Base-by-base conservation (phyloP, 2,329 filamentous ascomycete species). In the Cytospora leucostoma region DNA sequence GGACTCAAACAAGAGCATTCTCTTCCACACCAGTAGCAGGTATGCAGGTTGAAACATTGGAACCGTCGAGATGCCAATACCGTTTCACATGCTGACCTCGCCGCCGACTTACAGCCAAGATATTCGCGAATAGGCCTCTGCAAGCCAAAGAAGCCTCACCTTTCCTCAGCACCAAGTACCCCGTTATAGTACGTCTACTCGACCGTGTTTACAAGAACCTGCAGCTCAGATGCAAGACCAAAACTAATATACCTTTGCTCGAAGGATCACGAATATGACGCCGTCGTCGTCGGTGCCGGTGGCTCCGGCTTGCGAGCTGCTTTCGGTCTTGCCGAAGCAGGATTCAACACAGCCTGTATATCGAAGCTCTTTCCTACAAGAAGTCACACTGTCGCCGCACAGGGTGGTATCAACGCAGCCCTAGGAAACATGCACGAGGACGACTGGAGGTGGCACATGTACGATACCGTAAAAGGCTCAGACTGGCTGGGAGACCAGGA, bases 371-470 rank as follows among this genome's bases (percentile, higher is more conserved):
- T 94, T 82, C 91, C 91, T 56, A 95, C 91, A 59, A 84, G 91
- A 83, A 89, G 85, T 76, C 91, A 95, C 79, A 95, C 91, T 10
- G 91, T 95, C 71, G 91, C 91, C 64, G 87, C 87, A 49, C 87
- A 90, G 78, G 91, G 91, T 75, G 91, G 91, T 74, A 94, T 95
- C 83, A 95, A 95, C 77, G 91, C 91, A 62, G 91, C 91, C 58
- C 84, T 95, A 62, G 91, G 91, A 74, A 97, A 96, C 82, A 97
- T 97, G 93, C 93, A 97, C 84, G 87, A 94, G 82, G 93, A 97
- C 74, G 93, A 97, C 81, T 97, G 93, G 93, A 88, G 93, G 83
- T 97, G 93, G 93, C 93, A 97, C 81, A 97, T 97, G 93, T 97
- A 97, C 83, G 93, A 97, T 78, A 97, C 93, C 51, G 93, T 97